Percentiles rank a stretch among this genome's conserved stretches.
Conservation (phyloP, 768 basidiomycete species). For the Pulveroboletus sp. region DNA sequence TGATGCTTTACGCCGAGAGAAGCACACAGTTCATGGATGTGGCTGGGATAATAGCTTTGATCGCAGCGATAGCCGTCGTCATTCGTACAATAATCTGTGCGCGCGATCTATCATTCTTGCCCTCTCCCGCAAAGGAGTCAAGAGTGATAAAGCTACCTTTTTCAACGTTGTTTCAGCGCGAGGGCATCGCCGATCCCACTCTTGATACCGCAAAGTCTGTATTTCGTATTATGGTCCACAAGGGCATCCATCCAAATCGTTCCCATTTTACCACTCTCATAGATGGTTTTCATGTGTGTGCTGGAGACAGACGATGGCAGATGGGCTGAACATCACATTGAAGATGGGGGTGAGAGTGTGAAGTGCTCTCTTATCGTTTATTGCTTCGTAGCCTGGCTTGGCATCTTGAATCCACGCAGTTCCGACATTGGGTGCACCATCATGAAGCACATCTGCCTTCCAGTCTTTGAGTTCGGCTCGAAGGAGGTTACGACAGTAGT, state of each 20-base stretch:
- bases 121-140: constrained; percentile 45
- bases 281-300: constrained; percentile 63
- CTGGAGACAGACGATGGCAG: constrained; percentile 70
- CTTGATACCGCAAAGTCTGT: constrained; percentile 48
- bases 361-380: no score
- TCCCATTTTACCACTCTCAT: constrained; percentile 76
- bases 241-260: constrained; percentile 68
- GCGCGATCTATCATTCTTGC: constrained; percentile 45
- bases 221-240: constrained; percentile 58
- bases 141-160: constrained; percentile 56
- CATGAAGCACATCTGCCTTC: constrained; percentile 98
- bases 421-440: constrained; percentile 99
- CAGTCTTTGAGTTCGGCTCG: constrained; percentile 92
- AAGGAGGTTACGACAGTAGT: constrained; percentile 84
- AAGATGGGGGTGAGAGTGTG: no score
- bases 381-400: no score
- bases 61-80: constrained; percentile 44
- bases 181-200: constrained; percentile 53
- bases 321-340: no score
- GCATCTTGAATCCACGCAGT: constrained; percentile 99
- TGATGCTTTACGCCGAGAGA: constrained; percentile 52
- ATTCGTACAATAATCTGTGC: constrained; percentile 29
- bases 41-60: constrained; percentile 53
- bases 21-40: constrained; percentile 38
- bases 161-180: constrained; percentile 61